phyloP scores from a whole-genome alignment of 306 rosid species.

The Geum urbanum region DNA sequence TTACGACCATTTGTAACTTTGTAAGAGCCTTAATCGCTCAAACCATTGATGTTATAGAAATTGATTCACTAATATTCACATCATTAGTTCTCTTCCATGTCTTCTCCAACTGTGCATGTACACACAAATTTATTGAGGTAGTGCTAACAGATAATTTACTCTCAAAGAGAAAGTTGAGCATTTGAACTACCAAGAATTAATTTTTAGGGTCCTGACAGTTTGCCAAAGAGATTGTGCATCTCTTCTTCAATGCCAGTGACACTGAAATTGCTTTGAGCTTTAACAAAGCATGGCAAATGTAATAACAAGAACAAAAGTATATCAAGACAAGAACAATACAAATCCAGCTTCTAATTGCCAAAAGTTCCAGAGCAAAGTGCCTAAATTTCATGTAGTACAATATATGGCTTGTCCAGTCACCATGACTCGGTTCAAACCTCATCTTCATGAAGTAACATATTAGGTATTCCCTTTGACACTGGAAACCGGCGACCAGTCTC shows the following conservation, averaged over 20 bases:
- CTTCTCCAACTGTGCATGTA: background rate
- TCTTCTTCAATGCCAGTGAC: no score
- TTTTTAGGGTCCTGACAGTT: no score
- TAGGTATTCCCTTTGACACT: conserved; percentile 76
- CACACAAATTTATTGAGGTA: no score
- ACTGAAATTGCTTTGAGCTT: background rate
- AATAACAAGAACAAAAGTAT: background rate
- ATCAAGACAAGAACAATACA: background rate
- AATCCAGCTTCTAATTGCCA: background rate
- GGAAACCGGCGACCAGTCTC: conserved; percentile 78
- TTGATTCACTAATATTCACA: background rate
- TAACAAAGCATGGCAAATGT: background rate
- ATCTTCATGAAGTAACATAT: conserved; percentile 90
- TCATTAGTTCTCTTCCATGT: background rate
- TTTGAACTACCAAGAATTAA: no score
- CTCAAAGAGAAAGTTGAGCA: no score
- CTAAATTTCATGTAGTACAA: background rate
- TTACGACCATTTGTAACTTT: background rate
- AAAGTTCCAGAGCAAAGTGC: background rate
- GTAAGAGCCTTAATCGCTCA: background rate
- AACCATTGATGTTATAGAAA: background rate
- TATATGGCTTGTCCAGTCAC: background rate
- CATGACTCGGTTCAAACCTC: conserved; percentile 55
- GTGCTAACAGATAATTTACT: no score
- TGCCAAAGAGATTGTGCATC: no score